These are phyloP conservation scores for Xylaria curta DNA, from an alignment of 495 filamentous ascomycete species.

Conservation along the genomic window DNA sequence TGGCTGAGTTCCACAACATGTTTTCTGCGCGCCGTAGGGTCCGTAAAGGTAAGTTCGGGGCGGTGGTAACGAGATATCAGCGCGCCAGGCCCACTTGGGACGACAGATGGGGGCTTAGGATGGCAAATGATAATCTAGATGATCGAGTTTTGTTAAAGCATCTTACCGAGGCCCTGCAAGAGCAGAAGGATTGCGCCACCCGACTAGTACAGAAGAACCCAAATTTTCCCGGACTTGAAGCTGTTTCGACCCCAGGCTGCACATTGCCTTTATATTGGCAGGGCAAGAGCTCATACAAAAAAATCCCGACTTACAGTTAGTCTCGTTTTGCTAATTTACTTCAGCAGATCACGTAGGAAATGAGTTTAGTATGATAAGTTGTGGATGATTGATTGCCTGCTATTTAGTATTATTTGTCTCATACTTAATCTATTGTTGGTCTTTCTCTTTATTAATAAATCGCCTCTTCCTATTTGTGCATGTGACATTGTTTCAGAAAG, in stretches of 20 bases:
- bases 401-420: too few relatives aligned
- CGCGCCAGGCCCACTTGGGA: constrained; percentile 7
- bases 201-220: constrained; percentile 5
- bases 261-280: constrained; percentile 22
- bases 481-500: not conserved
- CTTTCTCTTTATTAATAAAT: not conserved
- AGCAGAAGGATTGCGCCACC: constrained; percentile 23
- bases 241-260: not conserved
- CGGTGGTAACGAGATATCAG: not conserved
- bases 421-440: not conserved
- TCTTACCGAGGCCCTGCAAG: constrained; percentile 1
- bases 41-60: constrained; percentile 22
- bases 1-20: constrained; percentile 24
- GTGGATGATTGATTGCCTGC: not conserved
- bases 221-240: not conserved
- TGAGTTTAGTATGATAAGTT: not conserved
- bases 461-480: not conserved
- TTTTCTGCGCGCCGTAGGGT: constrained; percentile 20
- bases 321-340: not conserved
- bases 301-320: too few relatives aligned
- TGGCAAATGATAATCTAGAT: not conserved
- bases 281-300: constrained; percentile 14
- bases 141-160: not conserved
- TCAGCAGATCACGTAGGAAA: not conserved
- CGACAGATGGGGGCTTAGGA: not conserved